These are phyloP conservation scores for Saxophila tyrrhenica DNA, from an alignment of 495 filamentous ascomycete genomes.

Conservation along the genomic window DNA sequence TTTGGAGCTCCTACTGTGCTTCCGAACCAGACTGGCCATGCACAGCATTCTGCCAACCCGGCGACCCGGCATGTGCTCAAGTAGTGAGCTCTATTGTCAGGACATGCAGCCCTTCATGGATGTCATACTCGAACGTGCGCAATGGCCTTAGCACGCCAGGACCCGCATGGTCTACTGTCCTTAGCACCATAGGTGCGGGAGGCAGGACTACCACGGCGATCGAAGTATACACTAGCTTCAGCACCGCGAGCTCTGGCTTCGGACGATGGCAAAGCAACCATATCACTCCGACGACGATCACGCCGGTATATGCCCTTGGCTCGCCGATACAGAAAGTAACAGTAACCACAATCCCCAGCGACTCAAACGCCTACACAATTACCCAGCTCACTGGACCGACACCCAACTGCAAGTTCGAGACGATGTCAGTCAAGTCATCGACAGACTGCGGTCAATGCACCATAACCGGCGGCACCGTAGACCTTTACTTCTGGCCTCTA, in stretches of 20 bases:
- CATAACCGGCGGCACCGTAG: neutral
- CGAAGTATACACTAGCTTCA: neutral
- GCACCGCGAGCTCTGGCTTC: neutral
- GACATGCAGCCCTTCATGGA: neutral
- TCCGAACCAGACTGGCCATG: neutral
- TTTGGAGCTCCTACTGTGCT: neutral
- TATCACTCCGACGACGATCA: constrained; percentile 1
- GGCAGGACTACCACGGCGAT: neutral
- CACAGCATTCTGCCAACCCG: neutral
- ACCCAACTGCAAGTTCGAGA: constrained; percentile 4
- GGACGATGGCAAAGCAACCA: neutral
- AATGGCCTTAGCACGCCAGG: neutral
- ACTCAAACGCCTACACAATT: neutral
- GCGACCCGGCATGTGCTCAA: neutral
- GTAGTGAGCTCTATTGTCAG: neutral
- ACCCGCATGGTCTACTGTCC: neutral
- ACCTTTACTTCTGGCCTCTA: constrained; percentile 5
- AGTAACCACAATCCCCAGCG: neutral
- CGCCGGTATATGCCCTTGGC: constrained; percentile 10
- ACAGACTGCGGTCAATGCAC: constrained; percentile 1
- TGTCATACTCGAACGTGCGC: neutral
- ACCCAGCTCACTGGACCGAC: neutral
- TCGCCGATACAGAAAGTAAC: neutral
- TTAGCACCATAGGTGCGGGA: neutral
- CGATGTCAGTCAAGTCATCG: neutral